phyloP scores from a whole-genome alignment of 192 early-diverging fungal species.

The Linnemannia elongata region DNA sequence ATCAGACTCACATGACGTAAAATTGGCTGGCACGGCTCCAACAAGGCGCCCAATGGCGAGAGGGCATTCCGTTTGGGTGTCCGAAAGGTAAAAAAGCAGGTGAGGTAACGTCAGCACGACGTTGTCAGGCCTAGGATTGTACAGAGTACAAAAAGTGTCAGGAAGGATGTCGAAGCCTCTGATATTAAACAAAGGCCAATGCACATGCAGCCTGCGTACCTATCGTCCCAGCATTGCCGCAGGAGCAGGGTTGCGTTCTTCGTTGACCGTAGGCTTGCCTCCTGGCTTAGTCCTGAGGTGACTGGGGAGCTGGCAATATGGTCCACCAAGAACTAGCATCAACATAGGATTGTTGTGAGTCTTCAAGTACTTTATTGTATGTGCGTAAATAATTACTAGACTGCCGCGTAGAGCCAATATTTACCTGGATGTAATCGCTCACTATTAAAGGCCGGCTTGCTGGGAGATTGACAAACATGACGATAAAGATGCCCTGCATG shows the following conservation, averaged over 20 bases:
- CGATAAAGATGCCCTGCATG: slow-evolving; percentile 26
- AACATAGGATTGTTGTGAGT: neutral
- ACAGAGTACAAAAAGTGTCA: neutral
- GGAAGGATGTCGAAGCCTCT: neutral
- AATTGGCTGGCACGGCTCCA: slow-evolving; percentile 28
- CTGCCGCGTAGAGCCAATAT: neutral
- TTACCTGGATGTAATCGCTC: slow-evolving; percentile 44
- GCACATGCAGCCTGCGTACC: slow-evolving; percentile 7
- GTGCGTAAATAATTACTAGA: neutral
- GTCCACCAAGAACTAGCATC: slow-evolving; percentile 43
- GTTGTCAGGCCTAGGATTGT: slow-evolving; percentile 27
- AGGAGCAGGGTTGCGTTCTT: slow-evolving; percentile 28
- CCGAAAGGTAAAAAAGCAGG: slow-evolving; percentile 32
- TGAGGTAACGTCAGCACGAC: slow-evolving; percentile 37
- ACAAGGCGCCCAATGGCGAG: slow-evolving; percentile 33
- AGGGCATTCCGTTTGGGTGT: slow-evolving; percentile 32
- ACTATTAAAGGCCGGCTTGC: slow-evolving; percentile 21
- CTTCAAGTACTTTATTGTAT: neutral
- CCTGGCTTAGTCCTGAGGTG: neutral
- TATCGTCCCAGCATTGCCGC: slow-evolving; percentile 38
- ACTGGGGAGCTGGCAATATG: slow-evolving; percentile 34
- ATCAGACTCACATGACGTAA: slow-evolving; percentile 29
- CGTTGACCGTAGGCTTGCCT: neutral
- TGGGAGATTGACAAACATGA: slow-evolving; percentile 38
- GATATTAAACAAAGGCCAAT: neutral